Conservation (phyloP, 73 alveolate genomes). For the Paramecium sonneborni region DNA sequence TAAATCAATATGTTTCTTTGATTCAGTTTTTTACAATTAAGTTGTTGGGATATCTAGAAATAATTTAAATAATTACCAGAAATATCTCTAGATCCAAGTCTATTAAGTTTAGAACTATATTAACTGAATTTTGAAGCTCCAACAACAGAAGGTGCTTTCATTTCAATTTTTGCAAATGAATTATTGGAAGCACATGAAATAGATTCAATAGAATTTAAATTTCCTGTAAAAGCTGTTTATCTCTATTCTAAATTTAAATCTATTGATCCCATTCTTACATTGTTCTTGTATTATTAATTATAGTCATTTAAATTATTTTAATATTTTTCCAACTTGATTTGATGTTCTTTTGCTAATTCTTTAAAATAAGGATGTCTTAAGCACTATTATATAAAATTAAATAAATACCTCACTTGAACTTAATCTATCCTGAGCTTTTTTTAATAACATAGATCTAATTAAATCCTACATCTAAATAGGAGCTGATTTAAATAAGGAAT, state of each 20-base stretch:
- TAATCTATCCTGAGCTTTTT: not conserved
- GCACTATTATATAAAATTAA: not conserved
- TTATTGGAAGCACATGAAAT: not conserved
- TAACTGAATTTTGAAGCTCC: slow-evolving; percentile 36
- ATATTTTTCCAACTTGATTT: not conserved
- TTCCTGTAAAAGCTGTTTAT: slow-evolving; percentile 19
- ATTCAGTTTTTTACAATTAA: not conserved
- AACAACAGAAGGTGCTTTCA: not conserved
- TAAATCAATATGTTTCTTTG: slow-evolving; percentile 5
- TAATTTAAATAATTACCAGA: not conserved
- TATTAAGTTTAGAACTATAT: not conserved
- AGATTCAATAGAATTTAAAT: not conserved
- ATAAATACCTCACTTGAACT: not conserved
- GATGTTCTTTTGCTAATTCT: not conserved
- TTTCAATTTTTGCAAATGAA: slow-evolving; percentile 38
- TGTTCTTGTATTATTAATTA: not conserved
- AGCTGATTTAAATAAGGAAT: slow-evolving; percentile 22
- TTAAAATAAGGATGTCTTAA: slow-evolving; percentile 44
- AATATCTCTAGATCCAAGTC: not conserved
- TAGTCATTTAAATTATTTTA: not conserved
- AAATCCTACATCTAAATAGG: slow-evolving; percentile 8
- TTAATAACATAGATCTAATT: not conserved
- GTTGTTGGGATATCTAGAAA: not conserved
- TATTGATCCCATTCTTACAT: slow-evolving; percentile 26
- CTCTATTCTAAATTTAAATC: not conserved